phyloP scores from a whole-genome alignment of 2,329 filamentous ascomycete genomes.

The Didymella keratinophila region DNA sequence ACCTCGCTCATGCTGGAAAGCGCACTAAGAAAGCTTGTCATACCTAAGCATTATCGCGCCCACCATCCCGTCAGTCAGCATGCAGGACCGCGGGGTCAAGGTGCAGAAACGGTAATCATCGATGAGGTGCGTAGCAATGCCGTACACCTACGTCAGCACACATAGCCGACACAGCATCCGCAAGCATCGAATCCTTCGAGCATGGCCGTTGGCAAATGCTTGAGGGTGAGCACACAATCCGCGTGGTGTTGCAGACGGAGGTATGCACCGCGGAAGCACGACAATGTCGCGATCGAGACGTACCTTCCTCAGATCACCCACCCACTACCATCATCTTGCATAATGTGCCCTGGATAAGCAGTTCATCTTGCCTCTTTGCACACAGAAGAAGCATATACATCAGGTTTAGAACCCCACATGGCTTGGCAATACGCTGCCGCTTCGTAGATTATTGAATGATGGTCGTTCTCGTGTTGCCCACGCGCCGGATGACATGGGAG shows the following conservation, averaged over 20 bases:
- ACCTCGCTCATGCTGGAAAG: background rate
- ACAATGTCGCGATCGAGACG: slow-evolving; percentile 6
- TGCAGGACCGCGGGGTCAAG: slow-evolving; percentile 6
- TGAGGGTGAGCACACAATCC: slow-evolving; percentile 8
- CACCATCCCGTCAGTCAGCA: background rate
- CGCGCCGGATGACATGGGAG: slow-evolving; percentile 20
- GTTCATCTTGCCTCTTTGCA: background rate
- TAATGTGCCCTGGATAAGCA: slow-evolving; percentile 11
- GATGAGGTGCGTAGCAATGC: slow-evolving; percentile 7
- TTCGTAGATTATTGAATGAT: slow-evolving; percentile 13
- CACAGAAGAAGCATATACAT: background rate
- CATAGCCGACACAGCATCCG: slow-evolving; percentile 3
- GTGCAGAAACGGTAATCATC: slow-evolving; percentile 2
- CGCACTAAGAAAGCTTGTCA: slow-evolving; percentile 8
- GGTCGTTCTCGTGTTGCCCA: slow-evolving; percentile 13
- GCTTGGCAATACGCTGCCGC: slow-evolving; percentile 20
- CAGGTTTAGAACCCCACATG: background rate
- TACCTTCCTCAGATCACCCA: slow-evolving; percentile 5
- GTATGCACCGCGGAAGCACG: slow-evolving; percentile 5
- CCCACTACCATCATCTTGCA: slow-evolving; percentile 12
- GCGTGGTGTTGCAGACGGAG: slow-evolving; percentile 3
- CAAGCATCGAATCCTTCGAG: slow-evolving; percentile 9
- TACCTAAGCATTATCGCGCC: background rate
- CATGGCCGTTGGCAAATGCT: slow-evolving; percentile 10
- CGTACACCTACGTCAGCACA: slow-evolving; percentile 16